These are phyloP conservation scores for Rhodotorula sp. DNA, from an alignment of 1,284 basidiomycete species.

Conservation along the genomic window DNA sequence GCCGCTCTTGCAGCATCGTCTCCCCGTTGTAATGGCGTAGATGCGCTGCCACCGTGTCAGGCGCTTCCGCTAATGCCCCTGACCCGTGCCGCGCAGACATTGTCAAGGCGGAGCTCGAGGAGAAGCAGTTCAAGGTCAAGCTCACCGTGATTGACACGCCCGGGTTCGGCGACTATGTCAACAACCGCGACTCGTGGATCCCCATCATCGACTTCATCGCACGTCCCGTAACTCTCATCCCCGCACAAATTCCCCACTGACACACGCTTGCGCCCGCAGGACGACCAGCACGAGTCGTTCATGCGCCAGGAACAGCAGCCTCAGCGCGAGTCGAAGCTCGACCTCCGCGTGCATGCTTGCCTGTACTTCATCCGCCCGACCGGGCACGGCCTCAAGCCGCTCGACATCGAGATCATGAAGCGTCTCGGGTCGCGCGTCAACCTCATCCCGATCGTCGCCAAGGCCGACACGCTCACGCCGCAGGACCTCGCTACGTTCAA, in stretches of 20 bases:
- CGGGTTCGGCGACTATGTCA: constrained; percentile 99
- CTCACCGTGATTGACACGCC: constrained; percentile 98
- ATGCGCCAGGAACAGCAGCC: constrained; percentile 99
- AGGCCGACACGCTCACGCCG: constrained; percentile 94
- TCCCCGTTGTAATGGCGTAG: too few relatives aligned
- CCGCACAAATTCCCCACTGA: background rate
- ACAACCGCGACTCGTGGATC: constrained; percentile 97
- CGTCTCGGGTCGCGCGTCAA: constrained; percentile 93
- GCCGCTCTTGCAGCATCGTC: background rate
- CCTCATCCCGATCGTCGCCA: constrained; percentile 95
- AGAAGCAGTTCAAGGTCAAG: constrained; percentile 99
- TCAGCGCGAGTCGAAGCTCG: constrained; percentile 85
- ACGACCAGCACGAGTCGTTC: constrained; percentile 99
- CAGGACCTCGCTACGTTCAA: constrained; percentile 91
- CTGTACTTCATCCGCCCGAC: constrained; percentile 96
- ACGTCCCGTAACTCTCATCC: background rate
- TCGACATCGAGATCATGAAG: constrained; percentile 99
- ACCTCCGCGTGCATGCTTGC: constrained; percentile 94
- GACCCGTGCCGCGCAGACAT: constrained; percentile 45
- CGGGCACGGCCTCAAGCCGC: constrained; percentile 84
- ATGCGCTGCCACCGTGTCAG: background rate
- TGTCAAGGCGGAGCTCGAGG: constrained; percentile 77
- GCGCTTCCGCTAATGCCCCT: background rate
- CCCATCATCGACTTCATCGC: constrained; percentile 96
- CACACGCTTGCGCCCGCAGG: constrained; percentile 50